Conservation (phyloP, 192 early-diverging fungal genomes). For the Linnemannia hyalina region DNA sequence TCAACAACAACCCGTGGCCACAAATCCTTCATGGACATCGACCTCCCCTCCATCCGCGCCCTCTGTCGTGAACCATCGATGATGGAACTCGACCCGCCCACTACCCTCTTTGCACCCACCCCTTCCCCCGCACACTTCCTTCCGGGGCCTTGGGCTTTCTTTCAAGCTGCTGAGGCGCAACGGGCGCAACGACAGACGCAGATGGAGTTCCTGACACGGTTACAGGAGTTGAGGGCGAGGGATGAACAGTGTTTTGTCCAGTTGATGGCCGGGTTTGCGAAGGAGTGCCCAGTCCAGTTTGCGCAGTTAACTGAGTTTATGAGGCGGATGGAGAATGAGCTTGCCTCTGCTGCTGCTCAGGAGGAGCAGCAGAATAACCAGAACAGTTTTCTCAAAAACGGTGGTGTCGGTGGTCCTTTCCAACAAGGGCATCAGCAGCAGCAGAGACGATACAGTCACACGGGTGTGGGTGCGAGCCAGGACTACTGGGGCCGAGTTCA, state of each 20-base stretch:
- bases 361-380: not conserved
- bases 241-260: conserved; percentile 39
- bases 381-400: conserved; percentile 10
- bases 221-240: conserved; percentile 43
- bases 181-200: conserved; percentile 38
- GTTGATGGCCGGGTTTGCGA: conserved; percentile 45
- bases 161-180: conserved; percentile 48
- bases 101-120: conserved; percentile 33
- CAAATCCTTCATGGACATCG: conserved; percentile 51
- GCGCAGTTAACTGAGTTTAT: conserved; percentile 42
- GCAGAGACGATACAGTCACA: not conserved
- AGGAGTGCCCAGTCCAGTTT: conserved; percentile 51
- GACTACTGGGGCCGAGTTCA: conserved; percentile 3
- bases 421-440: conserved; percentile 2
- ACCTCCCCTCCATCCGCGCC: conserved; percentile 39
- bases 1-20: conserved; percentile 15
- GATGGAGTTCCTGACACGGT: conserved; percentile 42
- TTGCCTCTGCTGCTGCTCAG: conserved; percentile 16
- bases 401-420: not conserved
- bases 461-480: not conserved
- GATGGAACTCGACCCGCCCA: conserved; percentile 51
- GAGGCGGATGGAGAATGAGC: conserved; percentile 46
- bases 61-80: conserved; percentile 46
- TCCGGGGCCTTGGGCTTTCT: conserved; percentile 51
- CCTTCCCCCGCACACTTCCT: conserved; percentile 34